Conservation (phyloP, 176 grass and related monocot genomes). For the Bothriochloa decipiens region DNA sequence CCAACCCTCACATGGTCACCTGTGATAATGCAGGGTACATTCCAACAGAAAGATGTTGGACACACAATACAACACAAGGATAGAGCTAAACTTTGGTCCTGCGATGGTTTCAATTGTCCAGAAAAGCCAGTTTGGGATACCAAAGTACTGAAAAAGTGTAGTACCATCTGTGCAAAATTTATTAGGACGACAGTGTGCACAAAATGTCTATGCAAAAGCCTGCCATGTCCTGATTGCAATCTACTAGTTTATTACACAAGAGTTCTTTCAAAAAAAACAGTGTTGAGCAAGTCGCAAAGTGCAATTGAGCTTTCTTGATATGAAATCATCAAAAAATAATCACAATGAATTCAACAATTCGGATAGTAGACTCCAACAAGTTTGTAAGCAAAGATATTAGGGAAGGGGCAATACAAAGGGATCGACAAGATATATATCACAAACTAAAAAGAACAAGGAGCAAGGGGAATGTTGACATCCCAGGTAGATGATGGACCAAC, state of each 20-base stretch:
- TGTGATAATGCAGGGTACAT: conserved; percentile 46
- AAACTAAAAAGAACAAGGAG: background rate
- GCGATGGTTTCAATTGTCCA: conserved; percentile 28
- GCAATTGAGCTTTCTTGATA: conserved; percentile 11
- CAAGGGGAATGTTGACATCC: conserved; percentile 29
- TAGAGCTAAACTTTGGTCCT: conserved; percentile 29
- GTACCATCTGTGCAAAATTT: conserved; percentile 26
- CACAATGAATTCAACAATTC: background rate
- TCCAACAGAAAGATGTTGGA: conserved; percentile 22
- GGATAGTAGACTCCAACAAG: conserved; percentile 12
- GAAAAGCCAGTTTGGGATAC: conserved; percentile 35
- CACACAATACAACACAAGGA: conserved; percentile 43
- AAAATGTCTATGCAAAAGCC: conserved; percentile 17
- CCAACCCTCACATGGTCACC: conserved; percentile 48
- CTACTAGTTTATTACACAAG: background rate
- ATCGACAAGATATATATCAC: conserved; percentile 31
- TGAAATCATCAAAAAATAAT: background rate
- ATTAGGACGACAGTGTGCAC: background rate
- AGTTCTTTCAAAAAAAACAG: background rate
- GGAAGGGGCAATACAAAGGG: background rate
- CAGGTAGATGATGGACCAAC: conserved; percentile 48
- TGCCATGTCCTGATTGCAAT: conserved; percentile 2
- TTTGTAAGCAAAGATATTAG: conserved; percentile 3
- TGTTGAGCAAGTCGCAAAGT: conserved; percentile 7
- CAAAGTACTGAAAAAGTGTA: conserved; percentile 31